A percentile compares a stretch with the other conserved stretches of the same genome.
phyloP scores from a whole-genome alignment of 202 grass and related monocot genomes.

The Zizania palustris region DNA sequence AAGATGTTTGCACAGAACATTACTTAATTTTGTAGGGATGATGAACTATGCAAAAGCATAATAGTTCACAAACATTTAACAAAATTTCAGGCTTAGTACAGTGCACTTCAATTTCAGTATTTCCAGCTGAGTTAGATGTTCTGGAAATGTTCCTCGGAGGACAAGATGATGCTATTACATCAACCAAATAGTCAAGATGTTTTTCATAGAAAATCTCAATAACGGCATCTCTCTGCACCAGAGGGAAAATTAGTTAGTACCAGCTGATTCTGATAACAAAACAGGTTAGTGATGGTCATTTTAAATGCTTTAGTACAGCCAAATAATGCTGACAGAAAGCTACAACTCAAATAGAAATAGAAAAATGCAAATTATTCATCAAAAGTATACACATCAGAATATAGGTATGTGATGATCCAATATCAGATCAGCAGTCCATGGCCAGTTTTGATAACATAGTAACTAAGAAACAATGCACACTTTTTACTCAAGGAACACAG shows the following conservation, averaged over 20 bases:
- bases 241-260: slow-evolving; percentile 42
- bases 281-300: slow-evolving; percentile 9
- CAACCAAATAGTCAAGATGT: slow-evolving; percentile 89
- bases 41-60: slow-evolving; percentile 96
- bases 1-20: slow-evolving; percentile 41
- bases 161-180: slow-evolving; percentile 93
- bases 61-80: slow-evolving; percentile 85
- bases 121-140: slow-evolving; percentile 40
- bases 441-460: slow-evolving; percentile 18
- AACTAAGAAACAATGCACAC: slow-evolving; percentile 20
- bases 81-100: slow-evolving; percentile 83
- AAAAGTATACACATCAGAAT: background rate
- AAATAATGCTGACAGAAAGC: slow-evolving; percentile 2
- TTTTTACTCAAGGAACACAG: slow-evolving; percentile 18
- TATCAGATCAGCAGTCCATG: background rate
- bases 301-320: background rate
- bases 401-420: slow-evolving; percentile 15
- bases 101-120: slow-evolving; percentile 46
- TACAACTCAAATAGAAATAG: slow-evolving; percentile 26
- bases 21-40: slow-evolving; percentile 97
- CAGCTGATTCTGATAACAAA: slow-evolving; percentile 33
- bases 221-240: slow-evolving; percentile 78
- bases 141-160: slow-evolving; percentile 47
- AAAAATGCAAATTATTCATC: slow-evolving; percentile 9
- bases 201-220: slow-evolving; percentile 98